Conservation (phyloP, 768 basidiomycete species). For the Suillus alpinus region DNA sequence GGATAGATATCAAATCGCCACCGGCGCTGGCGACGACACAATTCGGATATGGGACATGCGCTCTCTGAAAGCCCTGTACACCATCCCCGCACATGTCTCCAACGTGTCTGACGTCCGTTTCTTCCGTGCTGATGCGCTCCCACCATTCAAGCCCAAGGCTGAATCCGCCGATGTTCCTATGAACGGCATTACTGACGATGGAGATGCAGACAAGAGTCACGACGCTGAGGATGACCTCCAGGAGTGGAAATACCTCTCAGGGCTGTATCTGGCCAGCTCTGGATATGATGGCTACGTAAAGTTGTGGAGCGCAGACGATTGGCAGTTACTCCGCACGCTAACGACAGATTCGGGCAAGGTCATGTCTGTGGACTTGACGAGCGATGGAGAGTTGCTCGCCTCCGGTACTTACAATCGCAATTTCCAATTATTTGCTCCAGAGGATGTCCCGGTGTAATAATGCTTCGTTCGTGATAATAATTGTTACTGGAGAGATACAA, state of each 20-base stretch:
- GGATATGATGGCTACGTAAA: conserved; percentile 97
- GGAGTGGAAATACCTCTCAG: conserved; percentile 80
- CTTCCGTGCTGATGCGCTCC: conserved; percentile 65
- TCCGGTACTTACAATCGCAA: conserved; percentile 92
- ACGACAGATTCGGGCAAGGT: conserved; percentile 97
- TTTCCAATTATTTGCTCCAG: conserved; percentile 90
- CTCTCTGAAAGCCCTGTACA: conserved; percentile 87
- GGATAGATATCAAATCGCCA: conserved; percentile 91
- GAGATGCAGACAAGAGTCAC: conserved; percentile 28
- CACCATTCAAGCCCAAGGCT: conserved; percentile 40
- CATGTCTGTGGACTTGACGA: conserved; percentile 93
- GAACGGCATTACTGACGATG: conserved; percentile 40
- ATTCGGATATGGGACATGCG: conserved; percentile 99
- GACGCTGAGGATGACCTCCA: conserved; percentile 34
- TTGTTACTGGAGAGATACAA: conserved; percentile 31
- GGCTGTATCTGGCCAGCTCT: conserved; percentile 88
- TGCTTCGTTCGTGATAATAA: conserved; percentile 19
- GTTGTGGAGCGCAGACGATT: conserved; percentile 97
- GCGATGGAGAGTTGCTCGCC: conserved; percentile 79
- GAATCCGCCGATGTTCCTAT: conserved; percentile 47
- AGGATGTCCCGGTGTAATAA: conserved; percentile 44
- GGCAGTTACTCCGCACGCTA: conserved; percentile 86
- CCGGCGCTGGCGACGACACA: conserved; percentile 95
- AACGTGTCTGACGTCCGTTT: conserved; percentile 96
- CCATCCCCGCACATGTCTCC: conserved; percentile 93